These are phyloP conservation scores for Backusella mclennaniae DNA, from an alignment of 192 early-diverging fungal species.

Conservation along the genomic window DNA sequence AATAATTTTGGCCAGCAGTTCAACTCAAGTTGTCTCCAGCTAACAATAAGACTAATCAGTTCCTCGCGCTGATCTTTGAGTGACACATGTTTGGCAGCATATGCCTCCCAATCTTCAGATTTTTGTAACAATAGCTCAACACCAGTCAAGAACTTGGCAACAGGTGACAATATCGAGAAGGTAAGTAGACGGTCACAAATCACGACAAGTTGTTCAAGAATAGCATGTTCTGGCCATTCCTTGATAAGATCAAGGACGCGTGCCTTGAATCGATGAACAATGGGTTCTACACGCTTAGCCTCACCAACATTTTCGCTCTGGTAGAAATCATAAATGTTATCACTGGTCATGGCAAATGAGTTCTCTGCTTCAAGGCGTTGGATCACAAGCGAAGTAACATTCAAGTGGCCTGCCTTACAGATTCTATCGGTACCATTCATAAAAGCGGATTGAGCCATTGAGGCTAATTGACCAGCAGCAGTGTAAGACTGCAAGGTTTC, in stretches of 20 bases:
- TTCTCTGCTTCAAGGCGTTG: slow-evolving; percentile 25
- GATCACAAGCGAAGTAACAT: slow-evolving; percentile 18
- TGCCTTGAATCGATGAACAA: slow-evolving; percentile 59
- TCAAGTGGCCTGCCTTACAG: slow-evolving; percentile 22
- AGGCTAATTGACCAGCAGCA: slow-evolving; percentile 43
- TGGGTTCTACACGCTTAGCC: slow-evolving; percentile 58
- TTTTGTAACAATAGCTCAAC: slow-evolving; percentile 86
- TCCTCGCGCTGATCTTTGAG: slow-evolving; percentile 67
- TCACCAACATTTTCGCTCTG: slow-evolving; percentile 76
- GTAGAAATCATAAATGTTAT: slow-evolving; percentile 89
- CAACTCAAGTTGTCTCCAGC: slow-evolving; percentile 92
- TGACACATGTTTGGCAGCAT: slow-evolving; percentile 79
- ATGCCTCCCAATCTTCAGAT: slow-evolving; percentile 93
- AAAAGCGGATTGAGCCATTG: slow-evolving; percentile 39
- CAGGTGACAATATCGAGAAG: slow-evolving; percentile 77
- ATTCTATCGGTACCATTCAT: slow-evolving; percentile 1
- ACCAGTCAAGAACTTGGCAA: slow-evolving; percentile 88
- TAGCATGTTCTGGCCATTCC: slow-evolving; percentile 92
- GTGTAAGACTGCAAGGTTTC: slow-evolving; percentile 33
- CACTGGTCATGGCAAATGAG: slow-evolving; percentile 25
- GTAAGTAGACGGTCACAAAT: slow-evolving; percentile 54
- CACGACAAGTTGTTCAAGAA: slow-evolving; percentile 73
- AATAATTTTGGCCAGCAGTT: slow-evolving; percentile 88
- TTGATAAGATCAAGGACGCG: slow-evolving; percentile 62
- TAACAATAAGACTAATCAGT: slow-evolving; percentile 70